Percentiles rank a stretch among this genome's conserved stretches.
Evolutionary conservation across 352 stramenopile species (phyloP).

Genomic region (Detonula confervacea): DNA sequence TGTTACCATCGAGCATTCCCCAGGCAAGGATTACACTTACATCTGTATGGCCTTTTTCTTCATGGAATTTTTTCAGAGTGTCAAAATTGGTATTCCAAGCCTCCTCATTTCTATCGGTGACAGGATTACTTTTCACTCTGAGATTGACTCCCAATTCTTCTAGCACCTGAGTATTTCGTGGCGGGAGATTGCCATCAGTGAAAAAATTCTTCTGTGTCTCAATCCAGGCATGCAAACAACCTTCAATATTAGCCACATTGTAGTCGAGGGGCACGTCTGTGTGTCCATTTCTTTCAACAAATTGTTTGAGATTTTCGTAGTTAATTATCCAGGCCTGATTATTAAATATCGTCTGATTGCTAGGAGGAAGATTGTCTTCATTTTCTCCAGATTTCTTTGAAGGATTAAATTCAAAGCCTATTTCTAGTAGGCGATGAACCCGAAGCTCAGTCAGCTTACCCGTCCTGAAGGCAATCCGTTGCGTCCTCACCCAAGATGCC

Average conservation of each 20-base stretch:
- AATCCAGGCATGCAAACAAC: constrained; percentile 2
- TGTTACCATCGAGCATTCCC: background rate
- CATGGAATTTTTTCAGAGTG: background rate
- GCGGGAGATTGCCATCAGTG: background rate
- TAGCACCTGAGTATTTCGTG: background rate
- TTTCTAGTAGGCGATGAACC: background rate
- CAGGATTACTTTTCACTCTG: background rate
- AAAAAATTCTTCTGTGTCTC: constrained; percentile 17
- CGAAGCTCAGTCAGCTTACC: background rate
- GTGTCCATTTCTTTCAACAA: constrained; percentile 17
- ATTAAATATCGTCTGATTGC: background rate
- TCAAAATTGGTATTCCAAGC: background rate
- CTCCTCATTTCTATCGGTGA: background rate
- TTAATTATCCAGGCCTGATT: background rate
- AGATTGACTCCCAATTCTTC: constrained; percentile 6
- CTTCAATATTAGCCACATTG: background rate
- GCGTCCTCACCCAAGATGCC: background rate
- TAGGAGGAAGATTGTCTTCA: background rate
- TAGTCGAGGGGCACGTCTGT: background rate
- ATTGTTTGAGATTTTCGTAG: constrained; percentile 1
- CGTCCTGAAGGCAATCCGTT: background rate
- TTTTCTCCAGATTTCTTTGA: background rate
- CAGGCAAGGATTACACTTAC: background rate
- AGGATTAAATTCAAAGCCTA: background rate
- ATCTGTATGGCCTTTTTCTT: constrained; percentile 3